A percentile compares a stretch with the other conserved stretches of the same genome.
phyloP scores from a whole-genome alignment of 768 basidiomycete genomes.

The Tylopilus subfusipes region DNA sequence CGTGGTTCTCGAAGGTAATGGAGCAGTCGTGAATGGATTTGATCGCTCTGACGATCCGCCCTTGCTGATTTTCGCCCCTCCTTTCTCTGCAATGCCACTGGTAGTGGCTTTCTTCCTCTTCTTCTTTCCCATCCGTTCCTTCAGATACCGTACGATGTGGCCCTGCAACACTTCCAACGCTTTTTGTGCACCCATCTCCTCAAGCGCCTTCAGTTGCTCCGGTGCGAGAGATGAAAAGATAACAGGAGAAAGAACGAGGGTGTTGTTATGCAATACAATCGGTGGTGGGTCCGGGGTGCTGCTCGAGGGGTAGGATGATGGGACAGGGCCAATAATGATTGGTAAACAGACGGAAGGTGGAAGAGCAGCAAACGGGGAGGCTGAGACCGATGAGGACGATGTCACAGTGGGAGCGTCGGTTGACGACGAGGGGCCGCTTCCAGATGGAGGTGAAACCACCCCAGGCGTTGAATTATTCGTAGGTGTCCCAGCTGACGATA shows the following conservation, averaged over 20 bases:
- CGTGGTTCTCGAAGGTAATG: slow-evolving; percentile 30
- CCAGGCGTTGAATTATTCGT: slow-evolving; percentile 20
- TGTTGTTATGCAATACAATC: slow-evolving; percentile 82
- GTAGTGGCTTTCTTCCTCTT: slow-evolving; percentile 38
- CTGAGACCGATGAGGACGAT: slow-evolving; percentile 4
- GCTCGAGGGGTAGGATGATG: slow-evolving; percentile 51
- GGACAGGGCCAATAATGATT: slow-evolving; percentile 73
- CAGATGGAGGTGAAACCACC: not conserved
- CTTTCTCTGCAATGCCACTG: slow-evolving; percentile 37
- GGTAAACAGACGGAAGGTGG: slow-evolving; percentile 59
- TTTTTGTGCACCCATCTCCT: slow-evolving; percentile 76
- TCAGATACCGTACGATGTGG: slow-evolving; percentile 81
- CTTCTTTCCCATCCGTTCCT: slow-evolving; percentile 55
- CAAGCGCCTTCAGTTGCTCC: slow-evolving; percentile 70
- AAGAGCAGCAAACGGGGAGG: slow-evolving; percentile 30
- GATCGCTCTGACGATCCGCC: slow-evolving; percentile 26
- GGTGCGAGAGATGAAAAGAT: slow-evolving; percentile 77
- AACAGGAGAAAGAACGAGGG: slow-evolving; percentile 77
- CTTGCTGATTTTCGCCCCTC: slow-evolving; percentile 39
- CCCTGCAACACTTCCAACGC: slow-evolving; percentile 79
- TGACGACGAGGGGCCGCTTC: slow-evolving; percentile 13
- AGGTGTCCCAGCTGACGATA: slow-evolving; percentile 4
- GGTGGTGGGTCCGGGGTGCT: slow-evolving; percentile 46
- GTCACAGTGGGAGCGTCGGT: slow-evolving; percentile 10
- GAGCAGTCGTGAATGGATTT: slow-evolving; percentile 46